Evolutionary conservation across 805 yeast species (phyloP).

Genomic region (Allodekkera sacchari): DNA sequence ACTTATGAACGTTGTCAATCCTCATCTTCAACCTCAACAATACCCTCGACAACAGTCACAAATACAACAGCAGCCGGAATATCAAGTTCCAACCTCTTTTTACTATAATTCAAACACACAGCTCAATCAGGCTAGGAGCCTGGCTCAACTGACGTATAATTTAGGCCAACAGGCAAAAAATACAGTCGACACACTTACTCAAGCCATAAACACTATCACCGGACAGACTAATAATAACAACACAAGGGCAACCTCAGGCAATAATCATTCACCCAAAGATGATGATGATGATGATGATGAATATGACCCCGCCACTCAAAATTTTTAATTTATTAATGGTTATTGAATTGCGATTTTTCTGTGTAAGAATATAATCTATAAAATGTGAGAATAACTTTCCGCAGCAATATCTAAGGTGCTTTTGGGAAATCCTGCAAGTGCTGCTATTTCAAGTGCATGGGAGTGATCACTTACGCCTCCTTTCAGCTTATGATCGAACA

Average conservation of each 20-base stretch:
- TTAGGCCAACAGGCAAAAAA: slow-evolving; percentile 3
- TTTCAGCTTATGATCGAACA: slow-evolving; percentile 48
- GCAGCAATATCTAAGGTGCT: slow-evolving; percentile 48
- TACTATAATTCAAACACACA: too few species aligned
- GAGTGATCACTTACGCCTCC: slow-evolving; percentile 69
- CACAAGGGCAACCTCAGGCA: too few species aligned
- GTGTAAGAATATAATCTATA: slow-evolving; percentile 4
- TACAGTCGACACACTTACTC: background rate
- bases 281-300: slow-evolving; percentile 10
- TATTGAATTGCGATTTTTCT: slow-evolving; percentile 1
- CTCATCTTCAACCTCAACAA: slow-evolving; percentile 8
- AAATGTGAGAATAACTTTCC: slow-evolving; percentile 21
- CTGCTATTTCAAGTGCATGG: slow-evolving; percentile 70
- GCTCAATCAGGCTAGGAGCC: slow-evolving; percentile 6
- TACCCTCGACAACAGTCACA: slow-evolving; percentile 9
- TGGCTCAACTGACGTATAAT: slow-evolving; percentile 10
- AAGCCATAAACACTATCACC: background rate
- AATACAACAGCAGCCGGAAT: slow-evolving; percentile 13
- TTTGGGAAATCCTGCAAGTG: slow-evolving; percentile 69
- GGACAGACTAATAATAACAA: background rate
- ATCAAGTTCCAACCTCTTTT: too few species aligned
- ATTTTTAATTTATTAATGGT: slow-evolving; percentile 1
- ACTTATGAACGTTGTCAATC: slow-evolving; percentile 9
- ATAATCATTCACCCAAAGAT: background rate
- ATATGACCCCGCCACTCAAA: slow-evolving; percentile 15